These are phyloP conservation scores for Domatiomyces globalis DNA, from an alignment of 2,329 filamentous ascomycete genomes.

Conservation along the genomic window DNA sequence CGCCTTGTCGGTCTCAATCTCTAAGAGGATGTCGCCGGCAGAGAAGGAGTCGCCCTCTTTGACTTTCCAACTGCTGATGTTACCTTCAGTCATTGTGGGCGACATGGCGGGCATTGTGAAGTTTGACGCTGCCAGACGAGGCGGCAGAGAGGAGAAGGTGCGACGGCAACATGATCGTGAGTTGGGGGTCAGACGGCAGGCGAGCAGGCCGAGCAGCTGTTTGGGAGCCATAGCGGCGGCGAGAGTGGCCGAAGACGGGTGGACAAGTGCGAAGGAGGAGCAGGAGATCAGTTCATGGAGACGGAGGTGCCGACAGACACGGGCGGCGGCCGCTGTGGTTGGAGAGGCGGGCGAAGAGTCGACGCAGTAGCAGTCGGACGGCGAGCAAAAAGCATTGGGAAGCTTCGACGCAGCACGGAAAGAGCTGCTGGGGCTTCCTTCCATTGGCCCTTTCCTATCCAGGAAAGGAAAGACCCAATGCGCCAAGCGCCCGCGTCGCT, in stretches of 20 bases:
- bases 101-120: constrained; percentile 86
- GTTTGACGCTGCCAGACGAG: constrained; percentile 57
- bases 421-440: neutral
- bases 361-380: constrained; percentile 4
- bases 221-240: constrained; percentile 13
- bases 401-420: neutral
- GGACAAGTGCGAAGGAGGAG: neutral
- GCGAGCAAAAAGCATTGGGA: constrained; percentile 3
- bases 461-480: constrained; percentile 13
- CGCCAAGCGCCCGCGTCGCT: constrained; percentile 19
- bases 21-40: constrained; percentile 73
- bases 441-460: constrained; percentile 18
- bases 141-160: constrained; percentile 10
- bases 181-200: constrained; percentile 11
- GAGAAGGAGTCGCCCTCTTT: constrained; percentile 72
- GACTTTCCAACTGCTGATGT: constrained; percentile 71
- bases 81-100: constrained; percentile 87
- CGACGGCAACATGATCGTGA: constrained; percentile 10
- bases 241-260: neutral
- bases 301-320: neutral
- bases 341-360: neutral
- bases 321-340: neutral
- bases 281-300: neutral
- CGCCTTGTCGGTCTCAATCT: constrained; percentile 90
- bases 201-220: constrained; percentile 14